Evolutionary conservation across 2,329 filamentous ascomycete genomes (phyloP).

Genomic region (Colletotrichum camelliae): DNA sequence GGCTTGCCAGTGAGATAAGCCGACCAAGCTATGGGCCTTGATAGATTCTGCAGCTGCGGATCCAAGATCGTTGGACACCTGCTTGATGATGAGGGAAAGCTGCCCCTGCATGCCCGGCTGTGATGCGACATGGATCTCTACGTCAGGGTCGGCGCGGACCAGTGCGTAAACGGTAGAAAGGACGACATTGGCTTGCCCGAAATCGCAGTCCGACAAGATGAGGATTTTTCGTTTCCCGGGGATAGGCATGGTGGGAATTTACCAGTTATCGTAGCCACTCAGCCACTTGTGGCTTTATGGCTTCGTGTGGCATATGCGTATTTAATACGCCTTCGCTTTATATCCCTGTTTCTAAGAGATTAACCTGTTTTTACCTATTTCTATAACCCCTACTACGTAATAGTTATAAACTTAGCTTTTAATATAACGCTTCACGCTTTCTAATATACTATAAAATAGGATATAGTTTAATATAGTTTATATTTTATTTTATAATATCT

Average conservation of each 20-base stretch:
- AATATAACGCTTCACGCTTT: no score
- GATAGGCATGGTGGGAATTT: not conserved
- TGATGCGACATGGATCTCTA: not conserved
- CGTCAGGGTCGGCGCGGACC: not conserved
- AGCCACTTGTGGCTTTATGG: no score
- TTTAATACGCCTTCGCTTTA: no score
- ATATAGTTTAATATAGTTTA: no score
- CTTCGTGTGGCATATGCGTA: no score
- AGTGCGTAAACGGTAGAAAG: slow-evolving; percentile 47
- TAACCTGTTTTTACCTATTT: no score
- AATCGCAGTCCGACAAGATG: slow-evolving; percentile 50
- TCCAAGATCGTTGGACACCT: not conserved
- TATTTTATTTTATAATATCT: no score
- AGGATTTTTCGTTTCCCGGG: slow-evolving; percentile 34
- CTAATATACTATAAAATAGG: no score
- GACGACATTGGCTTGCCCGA: slow-evolving; percentile 52
- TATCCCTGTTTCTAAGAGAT: no score
- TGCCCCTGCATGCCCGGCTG: not conserved
- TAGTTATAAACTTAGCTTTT: no score
- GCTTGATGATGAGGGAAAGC: not conserved
- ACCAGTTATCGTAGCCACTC: no score
- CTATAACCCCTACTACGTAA: no score
- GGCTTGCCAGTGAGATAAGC: not conserved
- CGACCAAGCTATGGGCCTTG: not conserved
- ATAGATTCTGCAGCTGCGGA: not conserved